These are phyloP conservation scores for Emergomyces africanus DNA, from an alignment of 2,329 filamentous ascomycete genomes.

Conservation along the genomic window DNA sequence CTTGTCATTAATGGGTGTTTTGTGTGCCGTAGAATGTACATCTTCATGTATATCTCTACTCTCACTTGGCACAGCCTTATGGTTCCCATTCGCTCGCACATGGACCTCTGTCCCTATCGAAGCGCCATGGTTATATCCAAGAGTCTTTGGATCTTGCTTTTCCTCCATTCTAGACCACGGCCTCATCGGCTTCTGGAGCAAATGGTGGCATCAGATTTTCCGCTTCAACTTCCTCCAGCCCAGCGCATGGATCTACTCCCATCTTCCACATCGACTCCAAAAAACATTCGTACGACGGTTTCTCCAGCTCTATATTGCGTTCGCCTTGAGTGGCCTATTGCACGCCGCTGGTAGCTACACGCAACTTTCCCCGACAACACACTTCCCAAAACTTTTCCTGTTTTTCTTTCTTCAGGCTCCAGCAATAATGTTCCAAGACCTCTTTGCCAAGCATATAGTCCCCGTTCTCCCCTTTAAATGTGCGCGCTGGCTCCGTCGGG, in stretches of 20 bases:
- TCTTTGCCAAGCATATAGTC: constrained; percentile 25
- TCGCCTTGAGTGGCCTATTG: constrained; percentile 33
- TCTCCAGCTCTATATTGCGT: constrained; percentile 19
- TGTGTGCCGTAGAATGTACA: constrained; percentile 47
- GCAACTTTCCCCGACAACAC: constrained; percentile 46
- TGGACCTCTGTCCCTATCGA: constrained; percentile 47
- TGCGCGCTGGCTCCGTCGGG: constrained; percentile 37
- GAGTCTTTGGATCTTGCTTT: constrained; percentile 41
- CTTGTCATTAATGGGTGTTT: constrained; percentile 37
- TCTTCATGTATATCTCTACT: constrained; percentile 50
- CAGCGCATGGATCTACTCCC: constrained; percentile 28
- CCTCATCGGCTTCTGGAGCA: constrained; percentile 68
- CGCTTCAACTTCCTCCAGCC: constrained; percentile 42
- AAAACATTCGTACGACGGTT: constrained; percentile 12
- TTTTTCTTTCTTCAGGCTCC: constrained; percentile 64
- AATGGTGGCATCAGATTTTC: constrained; percentile 87
- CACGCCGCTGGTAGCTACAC: constrained; percentile 61
- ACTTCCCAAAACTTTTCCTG: constrained; percentile 38
- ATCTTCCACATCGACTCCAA: constrained; percentile 12
- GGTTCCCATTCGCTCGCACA: constrained; percentile 40
- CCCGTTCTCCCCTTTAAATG: constrained; percentile 22
- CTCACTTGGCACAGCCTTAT: constrained; percentile 40
- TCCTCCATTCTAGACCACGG: constrained; percentile 44
- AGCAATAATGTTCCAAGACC: constrained; percentile 51
- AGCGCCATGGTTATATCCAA: constrained; percentile 49